Conservation (phyloP, 805 yeast species). For the Saturnispora mendoncae region DNA sequence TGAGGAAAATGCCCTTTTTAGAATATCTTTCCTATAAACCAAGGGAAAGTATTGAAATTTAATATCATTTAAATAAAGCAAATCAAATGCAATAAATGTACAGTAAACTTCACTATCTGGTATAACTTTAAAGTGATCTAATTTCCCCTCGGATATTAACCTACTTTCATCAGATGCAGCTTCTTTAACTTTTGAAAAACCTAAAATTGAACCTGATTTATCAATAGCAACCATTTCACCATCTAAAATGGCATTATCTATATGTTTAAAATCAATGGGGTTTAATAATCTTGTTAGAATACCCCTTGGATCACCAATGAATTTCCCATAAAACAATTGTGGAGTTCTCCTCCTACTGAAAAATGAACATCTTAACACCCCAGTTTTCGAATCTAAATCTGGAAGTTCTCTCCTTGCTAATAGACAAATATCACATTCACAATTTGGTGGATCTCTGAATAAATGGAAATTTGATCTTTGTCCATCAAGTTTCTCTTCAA, state of each 20-base stretch:
- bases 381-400: neutral
- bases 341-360: constrained; percentile 61
- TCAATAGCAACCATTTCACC: constrained; percentile 95
- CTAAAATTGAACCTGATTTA: constrained; percentile 38
- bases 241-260: constrained; percentile 48
- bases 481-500: constrained; percentile 93
- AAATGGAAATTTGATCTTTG: constrained; percentile 79
- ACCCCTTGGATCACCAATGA: constrained; percentile 18
- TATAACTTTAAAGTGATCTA: neutral
- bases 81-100: constrained; percentile 59
- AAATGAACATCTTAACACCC: constrained; percentile 47
- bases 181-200: constrained; percentile 73
- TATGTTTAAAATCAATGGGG: constrained; percentile 20
- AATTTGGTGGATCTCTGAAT: constrained; percentile 29
- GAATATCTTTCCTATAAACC: neutral
- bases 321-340: constrained; percentile 44
- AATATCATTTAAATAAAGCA: constrained; percentile 48
- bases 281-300: constrained; percentile 29
- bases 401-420: constrained; percentile 22
- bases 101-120: neutral
- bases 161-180: constrained; percentile 34
- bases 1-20: neutral
- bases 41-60: constrained; percentile 4
- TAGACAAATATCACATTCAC: constrained; percentile 1
- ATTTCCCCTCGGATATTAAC: neutral